Conservation (phyloP, 108 stramenopile genomes). For the Thalassiosira profunda region DNA sequence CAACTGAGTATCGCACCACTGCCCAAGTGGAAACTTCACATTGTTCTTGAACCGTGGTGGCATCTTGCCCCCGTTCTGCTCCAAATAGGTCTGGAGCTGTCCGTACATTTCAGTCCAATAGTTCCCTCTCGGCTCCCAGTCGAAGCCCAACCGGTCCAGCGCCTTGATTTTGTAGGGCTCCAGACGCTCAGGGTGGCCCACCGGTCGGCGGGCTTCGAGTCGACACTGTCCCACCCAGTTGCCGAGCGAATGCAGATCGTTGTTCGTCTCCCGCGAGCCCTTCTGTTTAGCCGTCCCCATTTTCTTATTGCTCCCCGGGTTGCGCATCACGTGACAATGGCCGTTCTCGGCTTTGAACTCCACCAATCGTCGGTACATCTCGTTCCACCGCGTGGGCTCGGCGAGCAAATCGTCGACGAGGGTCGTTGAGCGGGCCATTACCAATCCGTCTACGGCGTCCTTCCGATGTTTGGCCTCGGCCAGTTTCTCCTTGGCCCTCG, state of each 20-base stretch:
- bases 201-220: too few relatives aligned
- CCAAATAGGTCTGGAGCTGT: slow-evolving; percentile 15
- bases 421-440: too few relatives aligned
- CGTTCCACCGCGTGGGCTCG: slow-evolving; percentile 52
- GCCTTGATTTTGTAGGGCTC: slow-evolving; percentile 46
- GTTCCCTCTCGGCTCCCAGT: slow-evolving; percentile 47
- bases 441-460: too few relatives aligned
- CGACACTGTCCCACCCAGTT: too few relatives aligned
- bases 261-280: too few relatives aligned
- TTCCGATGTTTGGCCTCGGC: too few relatives aligned
- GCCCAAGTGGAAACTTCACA: slow-evolving; percentile 42
- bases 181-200: too few relatives aligned
- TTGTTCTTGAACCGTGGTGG: slow-evolving; percentile 46
- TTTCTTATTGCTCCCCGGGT: too few relatives aligned
- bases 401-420: too few relatives aligned
- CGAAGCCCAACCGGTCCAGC: slow-evolving; percentile 42
- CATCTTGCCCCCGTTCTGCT: slow-evolving; percentile 21
- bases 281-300: too few relatives aligned
- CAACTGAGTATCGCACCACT: slow-evolving; percentile 41
- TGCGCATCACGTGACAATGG: slow-evolving; percentile 42
- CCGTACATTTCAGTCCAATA: slow-evolving; percentile 56
- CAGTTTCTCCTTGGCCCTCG: too few relatives aligned
- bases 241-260: too few relatives aligned
- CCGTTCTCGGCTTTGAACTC: slow-evolving; percentile 53
- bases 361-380: slow-evolving; percentile 46